Conservation (phyloP, 257 asterid species). For the Fraxinus anomala region DNA sequence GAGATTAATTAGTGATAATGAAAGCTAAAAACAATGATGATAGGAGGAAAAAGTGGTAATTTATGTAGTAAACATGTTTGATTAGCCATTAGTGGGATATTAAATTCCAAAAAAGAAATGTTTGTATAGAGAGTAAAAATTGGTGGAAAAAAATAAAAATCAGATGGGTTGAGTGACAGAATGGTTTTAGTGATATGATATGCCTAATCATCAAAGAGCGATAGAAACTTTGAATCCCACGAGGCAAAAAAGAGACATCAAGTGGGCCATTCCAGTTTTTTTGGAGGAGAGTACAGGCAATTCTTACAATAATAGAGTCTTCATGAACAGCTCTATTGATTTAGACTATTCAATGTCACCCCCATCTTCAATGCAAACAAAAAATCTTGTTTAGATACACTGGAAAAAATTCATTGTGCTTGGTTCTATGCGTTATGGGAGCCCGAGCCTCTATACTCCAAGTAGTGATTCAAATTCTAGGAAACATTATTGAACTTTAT, state of each 20-base stretch:
- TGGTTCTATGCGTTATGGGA: not conserved
- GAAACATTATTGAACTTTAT: not conserved
- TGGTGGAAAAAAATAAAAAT: conserved; percentile 8
- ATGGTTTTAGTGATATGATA: not conserved
- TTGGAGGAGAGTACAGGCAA: conserved; percentile 17
- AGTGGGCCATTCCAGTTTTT: conserved; percentile 38
- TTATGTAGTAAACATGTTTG: conserved; percentile 28
- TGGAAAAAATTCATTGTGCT: not conserved
- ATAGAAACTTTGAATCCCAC: conserved; percentile 40
- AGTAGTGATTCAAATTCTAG: not conserved
- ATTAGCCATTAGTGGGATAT: conserved; percentile 23
- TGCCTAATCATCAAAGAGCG: conserved; percentile 44
- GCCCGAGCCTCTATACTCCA: not conserved
- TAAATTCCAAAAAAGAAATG: conserved; percentile 1
- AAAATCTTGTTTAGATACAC: conserved; percentile 5
- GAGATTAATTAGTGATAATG: conserved; percentile 22
- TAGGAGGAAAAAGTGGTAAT: conserved; percentile 1
- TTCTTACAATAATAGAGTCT: conserved; percentile 41
- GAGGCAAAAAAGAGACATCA: conserved; percentile 30
- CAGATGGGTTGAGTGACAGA: not conserved
- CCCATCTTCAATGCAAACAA: conserved; percentile 26
- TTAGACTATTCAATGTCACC: conserved; percentile 41
- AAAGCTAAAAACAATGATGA: conserved; percentile 20
- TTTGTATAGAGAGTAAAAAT: conserved; percentile 10
- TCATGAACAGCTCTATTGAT: conserved; percentile 42